Base-by-base conservation (phyloP, 176 grass and related monocot genomes). In the Bromus sterilis region DNA sequence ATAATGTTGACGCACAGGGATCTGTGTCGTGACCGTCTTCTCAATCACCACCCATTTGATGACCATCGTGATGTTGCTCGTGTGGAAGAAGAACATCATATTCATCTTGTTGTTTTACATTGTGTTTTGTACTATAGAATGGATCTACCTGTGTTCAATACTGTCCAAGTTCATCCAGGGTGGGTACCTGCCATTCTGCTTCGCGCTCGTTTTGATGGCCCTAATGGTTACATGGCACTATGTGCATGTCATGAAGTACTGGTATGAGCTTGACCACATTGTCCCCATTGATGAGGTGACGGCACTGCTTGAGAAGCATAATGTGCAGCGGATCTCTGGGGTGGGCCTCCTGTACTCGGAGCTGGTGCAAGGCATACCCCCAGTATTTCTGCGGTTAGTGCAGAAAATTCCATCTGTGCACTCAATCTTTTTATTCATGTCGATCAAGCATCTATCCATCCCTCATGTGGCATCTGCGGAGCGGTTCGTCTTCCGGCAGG, bases 341-440 rank as follows among this genome's bases (percentile, higher is more conserved):
- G 82, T 97, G 7, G 94, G 91, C 0, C 84, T 97, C 18, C 75
- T 97, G 0, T 91, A 94, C 78, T 86, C 94, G 2, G 89, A 97
- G 74, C 81, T 94, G 10, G 85, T 92, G 21, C 94, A 83, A 77
- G 94, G 94, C 1, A 94, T 97, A 30, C 91, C 91, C 0, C 83
- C 94, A 0, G 86, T 94, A 14, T 91, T 97, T 78, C 84, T 87
- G 1, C 89, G 84, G 25, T 76, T 97, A 23, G 67, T 97, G 60
- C 59, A 46, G 49, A 94, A 91, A 30, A 84, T 97, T 43, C 91
- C 89, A 0, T 92, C 89, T 6, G 78, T 97, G 7, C 94, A 97
- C 81, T 60, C 86, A 9, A 6, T 97, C 67, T 76, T 97, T 29
- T 20, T 89, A 15, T 88, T 97, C 71, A 82, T 97, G 34, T 97